phyloP scores from a whole-genome alignment of 2,329 filamentous ascomycete species.

The Xylaria sp. region DNA sequence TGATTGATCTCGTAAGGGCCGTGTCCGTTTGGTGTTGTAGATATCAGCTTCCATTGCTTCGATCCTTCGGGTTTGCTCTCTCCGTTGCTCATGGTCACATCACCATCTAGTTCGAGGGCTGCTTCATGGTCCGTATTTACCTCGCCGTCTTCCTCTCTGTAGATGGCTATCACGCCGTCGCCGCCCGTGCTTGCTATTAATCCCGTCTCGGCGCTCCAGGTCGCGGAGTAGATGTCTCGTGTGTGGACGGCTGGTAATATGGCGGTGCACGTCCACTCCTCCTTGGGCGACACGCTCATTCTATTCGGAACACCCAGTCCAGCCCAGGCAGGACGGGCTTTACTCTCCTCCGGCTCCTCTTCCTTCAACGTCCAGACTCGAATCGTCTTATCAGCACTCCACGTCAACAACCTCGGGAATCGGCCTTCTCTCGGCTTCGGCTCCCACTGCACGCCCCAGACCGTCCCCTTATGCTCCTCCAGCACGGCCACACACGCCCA shows the following conservation, averaged over 20 bases:
- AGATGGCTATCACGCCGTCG: slow-evolving; percentile 76
- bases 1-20: slow-evolving; percentile 95
- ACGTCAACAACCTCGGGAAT: slow-evolving; percentile 67
- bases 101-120: slow-evolving; percentile 30
- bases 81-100: slow-evolving; percentile 29
- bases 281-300: slow-evolving; percentile 70
- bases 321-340: slow-evolving; percentile 34
- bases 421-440: slow-evolving; percentile 35
- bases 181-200: slow-evolving; percentile 83
- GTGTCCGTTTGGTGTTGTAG: slow-evolving; percentile 68
- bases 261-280: slow-evolving; percentile 77
- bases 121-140: slow-evolving; percentile 11
- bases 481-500: slow-evolving; percentile 86
- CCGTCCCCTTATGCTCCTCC: slow-evolving; percentile 75
- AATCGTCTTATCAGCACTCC: slow-evolving; percentile 76
- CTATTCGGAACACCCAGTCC: slow-evolving; percentile 73
- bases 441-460: slow-evolving; percentile 83
- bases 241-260: slow-evolving; percentile 71
- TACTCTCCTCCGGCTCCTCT: slow-evolving; percentile 42
- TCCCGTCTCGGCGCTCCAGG: slow-evolving; percentile 76
- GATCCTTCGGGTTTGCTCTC: slow-evolving; percentile 25
- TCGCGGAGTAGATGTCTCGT: slow-evolving; percentile 74
- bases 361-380: slow-evolving; percentile 69
- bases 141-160: slow-evolving; percentile 53
- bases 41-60: slow-evolving; percentile 66